Evolutionary conservation across 768 basidiomycete genomes (phyloP).

Genomic region (Xerocomus brunneocitrinus): DNA sequence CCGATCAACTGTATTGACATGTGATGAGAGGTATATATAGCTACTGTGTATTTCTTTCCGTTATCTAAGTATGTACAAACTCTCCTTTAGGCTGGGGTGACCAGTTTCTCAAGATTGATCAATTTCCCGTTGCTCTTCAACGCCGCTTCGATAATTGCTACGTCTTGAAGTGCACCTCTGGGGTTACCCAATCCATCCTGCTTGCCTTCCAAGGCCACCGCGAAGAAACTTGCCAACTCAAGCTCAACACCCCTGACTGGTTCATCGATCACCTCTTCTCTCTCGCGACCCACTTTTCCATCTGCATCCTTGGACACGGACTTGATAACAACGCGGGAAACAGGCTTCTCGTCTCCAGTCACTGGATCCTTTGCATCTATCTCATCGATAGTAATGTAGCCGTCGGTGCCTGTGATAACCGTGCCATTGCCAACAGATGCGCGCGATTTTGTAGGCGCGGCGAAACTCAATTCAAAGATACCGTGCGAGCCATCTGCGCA

Average conservation of each 20-base stretch:
- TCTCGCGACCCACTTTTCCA: conserved; percentile 29
- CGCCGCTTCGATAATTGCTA: conserved; percentile 76
- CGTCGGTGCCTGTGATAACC: conserved; percentile 58
- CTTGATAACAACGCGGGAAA: conserved; percentile 40
- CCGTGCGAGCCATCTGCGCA: conserved; percentile 51
- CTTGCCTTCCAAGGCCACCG: conserved; percentile 42
- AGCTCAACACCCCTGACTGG: conserved; percentile 47
- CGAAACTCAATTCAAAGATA: conserved; percentile 59
- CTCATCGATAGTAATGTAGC: conserved; percentile 50
- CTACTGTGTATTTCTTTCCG: neutral
- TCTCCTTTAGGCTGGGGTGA: conserved; percentile 6
- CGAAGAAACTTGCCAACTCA: conserved; percentile 58
- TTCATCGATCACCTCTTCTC: conserved; percentile 45
- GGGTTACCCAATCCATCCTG: conserved; percentile 59
- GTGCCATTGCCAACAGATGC: conserved; percentile 27
- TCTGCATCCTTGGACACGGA: conserved; percentile 18
- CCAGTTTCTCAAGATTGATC: conserved; percentile 49
- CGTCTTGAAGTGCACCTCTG: conserved; percentile 60
- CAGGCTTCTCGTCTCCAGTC: conserved; percentile 18
- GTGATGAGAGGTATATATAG: neutral
- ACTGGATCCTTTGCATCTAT: conserved; percentile 24
- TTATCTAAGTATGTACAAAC: neutral
- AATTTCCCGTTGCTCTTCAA: conserved; percentile 60
- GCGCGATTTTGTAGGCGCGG: conserved; percentile 44
- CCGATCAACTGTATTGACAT: too few species aligned